phyloP scores from a whole-genome alignment of 441 rosid species.

The Bocquillonia castaneifolia region DNA sequence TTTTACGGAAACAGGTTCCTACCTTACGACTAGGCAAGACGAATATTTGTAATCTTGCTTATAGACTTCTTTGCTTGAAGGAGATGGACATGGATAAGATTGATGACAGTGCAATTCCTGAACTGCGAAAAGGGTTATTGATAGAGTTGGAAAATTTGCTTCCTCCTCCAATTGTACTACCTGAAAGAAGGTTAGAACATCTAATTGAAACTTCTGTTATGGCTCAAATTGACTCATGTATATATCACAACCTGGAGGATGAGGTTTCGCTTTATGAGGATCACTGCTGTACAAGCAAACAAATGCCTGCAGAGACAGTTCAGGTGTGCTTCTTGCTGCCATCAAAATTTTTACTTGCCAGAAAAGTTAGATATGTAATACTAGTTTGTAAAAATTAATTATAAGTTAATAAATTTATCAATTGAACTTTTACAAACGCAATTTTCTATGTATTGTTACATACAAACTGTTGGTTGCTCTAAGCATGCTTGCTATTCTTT shows the following conservation, averaged over 20 bases:
- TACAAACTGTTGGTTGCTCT: neutral
- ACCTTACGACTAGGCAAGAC: conserved; percentile 42
- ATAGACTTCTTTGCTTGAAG: conserved; percentile 38
- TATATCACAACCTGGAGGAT: conserved; percentile 58
- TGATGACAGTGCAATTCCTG: conserved; percentile 34
- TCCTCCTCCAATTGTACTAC: conserved; percentile 52
- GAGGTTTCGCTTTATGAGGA: conserved; percentile 61
- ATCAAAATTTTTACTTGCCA: conserved; percentile 2
- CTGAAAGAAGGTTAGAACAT: conserved; percentile 61
- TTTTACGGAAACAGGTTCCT: conserved; percentile 55
- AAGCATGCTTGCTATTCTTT: neutral
- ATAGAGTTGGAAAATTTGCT: conserved; percentile 54
- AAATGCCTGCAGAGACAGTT: conserved; percentile 67
- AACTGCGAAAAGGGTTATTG: conserved; percentile 45
- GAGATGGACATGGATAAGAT: conserved; percentile 41
- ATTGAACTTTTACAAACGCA: neutral
- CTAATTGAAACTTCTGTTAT: conserved; percentile 60
- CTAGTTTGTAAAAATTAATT: neutral
- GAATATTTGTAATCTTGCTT: conserved; percentile 53
- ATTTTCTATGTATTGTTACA: neutral
- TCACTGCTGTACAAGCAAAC: conserved; percentile 65
- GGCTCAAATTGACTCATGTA: conserved; percentile 60
- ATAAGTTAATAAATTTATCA: neutral
- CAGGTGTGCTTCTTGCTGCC: conserved; percentile 51
- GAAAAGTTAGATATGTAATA: neutral